Conservation (phyloP, 148 eudicot genomes). For the Chenopodium formosanum region DNA sequence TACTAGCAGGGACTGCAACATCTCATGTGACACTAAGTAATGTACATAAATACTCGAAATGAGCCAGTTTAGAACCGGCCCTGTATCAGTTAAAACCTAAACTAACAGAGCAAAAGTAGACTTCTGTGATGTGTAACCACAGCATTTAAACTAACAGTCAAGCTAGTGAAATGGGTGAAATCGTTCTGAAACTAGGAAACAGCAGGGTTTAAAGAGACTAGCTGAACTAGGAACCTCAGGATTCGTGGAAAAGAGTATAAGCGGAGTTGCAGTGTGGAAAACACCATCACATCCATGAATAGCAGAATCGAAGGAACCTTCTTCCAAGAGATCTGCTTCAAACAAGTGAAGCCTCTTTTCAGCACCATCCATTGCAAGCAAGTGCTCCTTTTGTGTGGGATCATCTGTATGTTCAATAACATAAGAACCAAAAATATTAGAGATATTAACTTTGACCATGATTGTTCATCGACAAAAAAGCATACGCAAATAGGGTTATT, state of each 20-base stretch:
- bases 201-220: conserved; percentile 4
- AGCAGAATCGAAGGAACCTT: conserved; percentile 36
- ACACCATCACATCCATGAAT: conserved; percentile 39
- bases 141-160: neutral
- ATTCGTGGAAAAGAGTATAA: conserved; percentile 8
- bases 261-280: conserved; percentile 44
- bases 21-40: neutral
- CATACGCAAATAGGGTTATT: too few relatives aligned
- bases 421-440: neutral
- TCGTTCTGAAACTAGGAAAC: neutral
- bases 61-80: too few relatives aligned
- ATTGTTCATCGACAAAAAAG: too few relatives aligned
- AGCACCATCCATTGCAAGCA: conserved; percentile 42
- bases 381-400: conserved; percentile 35
- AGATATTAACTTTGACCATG: too few relatives aligned
- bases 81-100: too few relatives aligned
- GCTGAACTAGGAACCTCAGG: conserved; percentile 28
- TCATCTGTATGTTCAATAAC: conserved; percentile 23
- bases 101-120: conserved; percentile 14
- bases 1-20: neutral
- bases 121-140: too few relatives aligned
- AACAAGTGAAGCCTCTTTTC: conserved; percentile 40
- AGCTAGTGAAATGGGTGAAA: neutral
- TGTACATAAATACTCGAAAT: too few relatives aligned
- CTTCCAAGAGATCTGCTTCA: conserved; percentile 35